Percentiles rank a stretch among this genome's conserved stretches.
These are phyloP conservation scores for Peronospora farinosa DNA, from an alignment of 352 stramenopile genomes.

Conservation along the genomic window DNA sequence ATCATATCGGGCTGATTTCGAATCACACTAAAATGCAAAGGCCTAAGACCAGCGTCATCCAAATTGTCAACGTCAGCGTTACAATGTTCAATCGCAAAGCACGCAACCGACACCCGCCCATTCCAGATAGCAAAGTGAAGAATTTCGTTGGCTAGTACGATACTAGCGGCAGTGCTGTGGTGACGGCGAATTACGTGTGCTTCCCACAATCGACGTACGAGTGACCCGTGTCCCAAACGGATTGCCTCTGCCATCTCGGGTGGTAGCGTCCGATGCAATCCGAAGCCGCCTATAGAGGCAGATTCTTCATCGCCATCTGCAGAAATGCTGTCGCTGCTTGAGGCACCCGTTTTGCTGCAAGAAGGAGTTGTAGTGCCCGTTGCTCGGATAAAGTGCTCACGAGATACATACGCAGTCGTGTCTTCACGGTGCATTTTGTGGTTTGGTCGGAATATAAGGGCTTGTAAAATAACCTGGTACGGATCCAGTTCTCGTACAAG, in stretches of 20 bases:
- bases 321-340: conserved; percentile 27
- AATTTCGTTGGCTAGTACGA: conserved; percentile 69
- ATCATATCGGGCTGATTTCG: conserved; percentile 73
- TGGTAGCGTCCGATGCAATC: conserved; percentile 56
- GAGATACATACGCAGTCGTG: conserved; percentile 49
- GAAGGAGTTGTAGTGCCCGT: conserved; percentile 17
- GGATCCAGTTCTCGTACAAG: conserved; percentile 68
- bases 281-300: conserved; percentile 37
- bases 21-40: conserved; percentile 73
- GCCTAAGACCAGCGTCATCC: conserved; percentile 62
- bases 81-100: conserved; percentile 56
- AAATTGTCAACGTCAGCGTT: conserved; percentile 63
- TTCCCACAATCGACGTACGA: conserved; percentile 43
- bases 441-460: conserved; percentile 50
- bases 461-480: conserved; percentile 64
- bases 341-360: conserved; percentile 14
- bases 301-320: conserved; percentile 26
- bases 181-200: conserved; percentile 33
- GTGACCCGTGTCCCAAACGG: conserved; percentile 26
- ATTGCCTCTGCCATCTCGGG: conserved; percentile 46
- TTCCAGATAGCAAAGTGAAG: conserved; percentile 75
- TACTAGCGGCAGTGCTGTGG: conserved; percentile 13
- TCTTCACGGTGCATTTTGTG: conserved; percentile 41
- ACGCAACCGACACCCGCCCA: conserved; percentile 46
- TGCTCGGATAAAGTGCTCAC: conserved; percentile 39